These are phyloP conservation scores for Drechslerella coelobrocha DNA, from an alignment of 2,329 filamentous ascomycete species.

Conservation along the genomic window DNA sequence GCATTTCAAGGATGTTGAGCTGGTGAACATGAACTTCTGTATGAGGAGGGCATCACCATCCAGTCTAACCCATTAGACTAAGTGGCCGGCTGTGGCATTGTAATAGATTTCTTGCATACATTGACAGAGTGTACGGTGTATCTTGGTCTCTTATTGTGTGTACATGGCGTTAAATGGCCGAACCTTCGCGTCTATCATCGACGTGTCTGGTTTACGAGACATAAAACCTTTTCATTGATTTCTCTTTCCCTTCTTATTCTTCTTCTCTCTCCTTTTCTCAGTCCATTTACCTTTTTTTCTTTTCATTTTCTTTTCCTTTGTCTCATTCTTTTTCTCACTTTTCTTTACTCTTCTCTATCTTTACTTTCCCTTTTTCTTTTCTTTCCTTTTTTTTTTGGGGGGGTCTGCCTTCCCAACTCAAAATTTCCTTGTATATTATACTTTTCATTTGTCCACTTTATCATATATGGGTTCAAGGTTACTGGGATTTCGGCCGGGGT, in stretches of 20 bases:
- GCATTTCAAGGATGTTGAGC: slow-evolving; percentile 44
- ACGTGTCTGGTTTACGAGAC: slow-evolving; percentile 10
- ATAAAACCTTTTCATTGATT: neutral
- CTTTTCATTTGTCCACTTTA: too few relatives aligned
- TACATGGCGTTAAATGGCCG: neutral
- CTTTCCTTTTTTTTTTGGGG: too few relatives aligned
- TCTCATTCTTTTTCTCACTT: too few relatives aligned
- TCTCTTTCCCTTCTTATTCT: neutral
- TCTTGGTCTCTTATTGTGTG: neutral
- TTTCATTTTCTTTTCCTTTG: neutral
- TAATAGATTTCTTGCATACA: neutral
- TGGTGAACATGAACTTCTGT: slow-evolving; percentile 44
- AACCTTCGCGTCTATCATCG: neutral
- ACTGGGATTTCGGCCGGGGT: too few relatives aligned
- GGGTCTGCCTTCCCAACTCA: too few relatives aligned
- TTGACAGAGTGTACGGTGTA: neutral
- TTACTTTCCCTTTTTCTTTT: too few relatives aligned
- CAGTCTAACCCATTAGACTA: neutral
- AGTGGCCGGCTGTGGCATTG: neutral
- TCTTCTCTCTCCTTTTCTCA: neutral
- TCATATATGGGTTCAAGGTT: too few relatives aligned
- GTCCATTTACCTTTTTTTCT: neutral
- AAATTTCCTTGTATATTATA: too few relatives aligned
- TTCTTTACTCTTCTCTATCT: too few relatives aligned
- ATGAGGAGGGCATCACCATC: slow-evolving; percentile 34